Conservation (phyloP, 2,329 filamentous ascomycete species). For the Colletotrichum sp. region DNA sequence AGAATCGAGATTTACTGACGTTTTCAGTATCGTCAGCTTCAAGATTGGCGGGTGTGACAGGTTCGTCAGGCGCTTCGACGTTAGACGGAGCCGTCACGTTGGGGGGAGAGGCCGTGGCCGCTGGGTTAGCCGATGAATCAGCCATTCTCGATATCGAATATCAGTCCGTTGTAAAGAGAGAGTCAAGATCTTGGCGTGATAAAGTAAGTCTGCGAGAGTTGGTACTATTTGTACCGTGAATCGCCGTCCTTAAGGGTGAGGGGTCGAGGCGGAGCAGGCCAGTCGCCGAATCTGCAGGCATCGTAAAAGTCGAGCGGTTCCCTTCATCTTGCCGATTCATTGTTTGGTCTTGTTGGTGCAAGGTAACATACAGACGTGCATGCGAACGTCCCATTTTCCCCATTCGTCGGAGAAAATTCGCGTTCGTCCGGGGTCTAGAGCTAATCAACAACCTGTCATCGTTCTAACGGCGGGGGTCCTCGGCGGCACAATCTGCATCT, state of each 20-base stretch:
- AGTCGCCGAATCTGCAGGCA: too few species aligned
- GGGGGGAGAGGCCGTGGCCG: background rate
- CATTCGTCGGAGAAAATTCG: background rate
- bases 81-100: background rate
- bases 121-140: background rate
- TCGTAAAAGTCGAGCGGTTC: background rate
- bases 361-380: background rate
- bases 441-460: too few species aligned
- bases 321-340: background rate
- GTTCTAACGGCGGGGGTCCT: too few species aligned
- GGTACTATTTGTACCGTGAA: background rate
- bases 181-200: background rate
- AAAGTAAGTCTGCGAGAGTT: background rate
- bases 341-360: background rate
- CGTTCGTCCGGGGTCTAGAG: background rate
- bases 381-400: background rate
- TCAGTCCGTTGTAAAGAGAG: background rate
- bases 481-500: too few species aligned
- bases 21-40: background rate
- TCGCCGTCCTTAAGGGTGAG: background rate
- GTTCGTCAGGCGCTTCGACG: background rate
- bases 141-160: background rate
- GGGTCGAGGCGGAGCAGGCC: too few species aligned
- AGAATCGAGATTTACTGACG: background rate
- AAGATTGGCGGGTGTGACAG: background rate